Evolutionary conservation across 192 early-diverging fungal species (phyloP), one percentile per base, ranked within the genome.

Genomic region (Coemansia sp.): DNA sequence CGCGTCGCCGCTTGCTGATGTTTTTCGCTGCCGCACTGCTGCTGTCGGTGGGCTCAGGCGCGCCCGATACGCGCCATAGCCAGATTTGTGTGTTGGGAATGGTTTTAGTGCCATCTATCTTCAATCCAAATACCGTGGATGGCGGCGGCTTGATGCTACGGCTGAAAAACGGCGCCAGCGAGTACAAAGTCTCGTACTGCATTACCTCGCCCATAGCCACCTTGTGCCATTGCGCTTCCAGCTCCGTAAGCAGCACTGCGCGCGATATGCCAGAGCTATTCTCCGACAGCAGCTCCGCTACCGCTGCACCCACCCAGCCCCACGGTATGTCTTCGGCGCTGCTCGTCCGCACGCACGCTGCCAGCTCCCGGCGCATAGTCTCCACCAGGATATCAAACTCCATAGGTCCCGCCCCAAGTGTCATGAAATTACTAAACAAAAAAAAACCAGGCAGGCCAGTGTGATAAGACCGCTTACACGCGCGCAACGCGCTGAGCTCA

Each of bases 31-130:
- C 28, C 17, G 37, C n/a, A 11, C 21, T 31, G 11, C 43, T 34
- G 17, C 21, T 30, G 15, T 47, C 42, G 5, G 32, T 6, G 28
- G 69, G 62, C 18, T 40, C 53, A 38, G 69, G 69, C n/a, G 64
- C 64, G 0, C 72, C 72, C 3, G 61, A 60, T 2, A 75, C 37
- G 14, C 10, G 46, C 72, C 72, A 75, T 30, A 69, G 42, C 72
- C 72, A 75, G 16, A 75, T 69, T 5, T 41, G 30, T 0, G 72
- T 64, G 28, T 44, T 51, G 17, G 60, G 20, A 12, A 75, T 63
- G 16, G 36, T 47, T 12, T 40, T 31, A 44, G 60, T 63, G 15
- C 20, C 28, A n/a, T 53, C 52, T 3, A 74, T 51, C 41, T 51
- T 41, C 30, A 75, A 41, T 5, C 39, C 39, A 40, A 69, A 75